Base-by-base conservation (phyloP, 2,329 filamentous ascomycete species). In the Penicillium sp. region DNA sequence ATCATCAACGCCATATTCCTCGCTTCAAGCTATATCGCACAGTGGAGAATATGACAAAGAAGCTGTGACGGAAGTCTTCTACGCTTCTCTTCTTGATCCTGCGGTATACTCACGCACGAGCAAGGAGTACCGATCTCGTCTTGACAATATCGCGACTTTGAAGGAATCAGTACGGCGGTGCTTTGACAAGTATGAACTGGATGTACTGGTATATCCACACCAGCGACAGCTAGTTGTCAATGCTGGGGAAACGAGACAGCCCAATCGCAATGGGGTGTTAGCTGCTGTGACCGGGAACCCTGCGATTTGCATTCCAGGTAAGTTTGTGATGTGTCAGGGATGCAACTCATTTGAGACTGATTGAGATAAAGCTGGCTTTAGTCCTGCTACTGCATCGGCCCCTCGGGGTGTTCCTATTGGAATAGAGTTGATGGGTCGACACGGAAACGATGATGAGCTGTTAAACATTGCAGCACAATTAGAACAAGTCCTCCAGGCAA, bases 191-290 rank as follows among this genome's bases (percentile, higher is more conserved):
- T 73, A 84, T 59, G 58, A 70, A 0, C 75, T 89, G 14, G 82
- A 86, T 65, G 85, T 82, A 0, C 63, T 88, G 35, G 80, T 87
- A 63, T 89, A 88, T 69, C 86, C 86, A 0, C 81, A 88, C 66
- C 86, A 89, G 64, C 81, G 81, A 65, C 86, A 86, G 53, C 79
- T 88, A 1, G 84, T 86, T 6, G 84, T 87, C 2, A 79, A 80
- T 46, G 70, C 87, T 24, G 85, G 84, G 3, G 79, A 80, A 1
- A 75, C 80, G 0, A 81, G 79, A 0, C 86, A 89, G 70, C 74
- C 74, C n/a, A 85, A 85, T 1, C 76, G 86, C 2, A 89, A 85
- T 61, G 83, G 82, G 3, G 82, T 84, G 47, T 65, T 84, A 1
- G 83, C 81, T 3, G 81, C 82, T 0, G 65, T 84, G 52, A 84